These are phyloP conservation scores for Ramalina intermedia DNA, from an alignment of 495 filamentous ascomycete species.

Conservation along the genomic window DNA sequence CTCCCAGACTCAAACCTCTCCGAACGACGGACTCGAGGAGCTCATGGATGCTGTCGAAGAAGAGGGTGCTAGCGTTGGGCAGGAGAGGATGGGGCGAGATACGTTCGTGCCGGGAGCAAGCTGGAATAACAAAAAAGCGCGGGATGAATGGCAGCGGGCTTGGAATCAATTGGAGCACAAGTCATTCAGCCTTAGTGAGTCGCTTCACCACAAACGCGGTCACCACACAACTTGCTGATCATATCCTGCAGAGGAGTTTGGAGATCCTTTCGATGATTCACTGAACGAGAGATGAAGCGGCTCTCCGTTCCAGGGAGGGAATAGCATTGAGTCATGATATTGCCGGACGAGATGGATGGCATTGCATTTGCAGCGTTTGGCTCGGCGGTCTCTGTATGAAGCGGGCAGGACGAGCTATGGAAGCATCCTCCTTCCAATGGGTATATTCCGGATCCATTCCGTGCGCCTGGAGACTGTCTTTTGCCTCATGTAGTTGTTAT, in stretches of 20 bases:
- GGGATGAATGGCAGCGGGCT: slow-evolving; percentile 44
- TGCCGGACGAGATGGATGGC: neutral
- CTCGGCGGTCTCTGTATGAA: neutral
- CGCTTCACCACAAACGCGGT: neutral
- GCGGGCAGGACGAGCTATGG: too few relatives aligned
- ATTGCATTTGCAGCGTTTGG: slow-evolving; percentile 2
- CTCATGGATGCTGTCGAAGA: slow-evolving; percentile 2
- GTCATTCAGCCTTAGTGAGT: slow-evolving; percentile 33
- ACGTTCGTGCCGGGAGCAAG: slow-evolving; percentile 10
- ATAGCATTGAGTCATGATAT: neutral
- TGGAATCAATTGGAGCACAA: slow-evolving; percentile 33
- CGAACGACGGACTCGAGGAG: slow-evolving; percentile 6
- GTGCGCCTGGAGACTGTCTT: too few relatives aligned
- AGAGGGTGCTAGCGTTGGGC: neutral
- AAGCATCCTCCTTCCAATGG: too few relatives aligned
- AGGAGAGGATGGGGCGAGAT: slow-evolving; percentile 14
- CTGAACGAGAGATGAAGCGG: slow-evolving; percentile 23
- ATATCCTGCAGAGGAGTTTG: slow-evolving; percentile 29
- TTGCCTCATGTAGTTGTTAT: too few relatives aligned
- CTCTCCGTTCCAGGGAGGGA: neutral
- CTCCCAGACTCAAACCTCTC: slow-evolving; percentile 26
- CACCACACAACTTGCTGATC: neutral
- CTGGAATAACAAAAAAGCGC: slow-evolving; percentile 45
- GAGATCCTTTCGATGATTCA: slow-evolving; percentile 44
- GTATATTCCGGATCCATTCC: too few relatives aligned